phyloP scores from a whole-genome alignment of 257 asterid species.

The Gardenia jasminoides region DNA sequence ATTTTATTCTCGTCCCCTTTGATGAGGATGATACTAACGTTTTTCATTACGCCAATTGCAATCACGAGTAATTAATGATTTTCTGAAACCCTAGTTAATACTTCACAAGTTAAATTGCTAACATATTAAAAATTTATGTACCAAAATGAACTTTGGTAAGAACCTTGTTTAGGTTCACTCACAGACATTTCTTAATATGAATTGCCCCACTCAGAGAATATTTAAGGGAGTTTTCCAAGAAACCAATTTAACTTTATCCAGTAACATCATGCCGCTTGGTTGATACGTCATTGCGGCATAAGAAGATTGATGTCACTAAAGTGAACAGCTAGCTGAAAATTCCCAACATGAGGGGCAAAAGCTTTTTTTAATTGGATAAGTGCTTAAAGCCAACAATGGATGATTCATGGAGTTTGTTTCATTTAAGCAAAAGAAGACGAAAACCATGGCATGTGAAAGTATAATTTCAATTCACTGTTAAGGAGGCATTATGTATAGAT shows the following conservation, averaged over 20 bases:
- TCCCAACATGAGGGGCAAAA: background rate
- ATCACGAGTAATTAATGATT: no score
- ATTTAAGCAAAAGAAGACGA: conserved; percentile 5
- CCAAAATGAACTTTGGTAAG: no score
- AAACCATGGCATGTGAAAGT: conserved; percentile 7
- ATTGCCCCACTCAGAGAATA: no score
- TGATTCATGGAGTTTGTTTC: conserved; percentile 1
- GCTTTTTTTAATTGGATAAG: background rate
- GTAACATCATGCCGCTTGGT: conserved; percentile 9
- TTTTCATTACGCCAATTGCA: no score
- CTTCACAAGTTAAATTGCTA: no score
- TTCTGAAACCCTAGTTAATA: no score
- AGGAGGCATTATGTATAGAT: conserved; percentile 6
- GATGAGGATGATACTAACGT: no score
- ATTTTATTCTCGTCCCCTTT: no score
- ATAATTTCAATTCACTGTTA: background rate
- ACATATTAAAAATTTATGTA: no score
- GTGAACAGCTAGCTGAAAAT: background rate
- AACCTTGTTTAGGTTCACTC: no score
- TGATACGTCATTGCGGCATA: background rate
- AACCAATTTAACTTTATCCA: background rate
- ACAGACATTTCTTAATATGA: no score
- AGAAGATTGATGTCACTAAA: conserved; percentile 5
- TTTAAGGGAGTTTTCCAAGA: no score
- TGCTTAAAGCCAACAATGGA: background rate